Conservation (phyloP, 169 alveolate genomes). For the Plasmodium coatneyi region DNA sequence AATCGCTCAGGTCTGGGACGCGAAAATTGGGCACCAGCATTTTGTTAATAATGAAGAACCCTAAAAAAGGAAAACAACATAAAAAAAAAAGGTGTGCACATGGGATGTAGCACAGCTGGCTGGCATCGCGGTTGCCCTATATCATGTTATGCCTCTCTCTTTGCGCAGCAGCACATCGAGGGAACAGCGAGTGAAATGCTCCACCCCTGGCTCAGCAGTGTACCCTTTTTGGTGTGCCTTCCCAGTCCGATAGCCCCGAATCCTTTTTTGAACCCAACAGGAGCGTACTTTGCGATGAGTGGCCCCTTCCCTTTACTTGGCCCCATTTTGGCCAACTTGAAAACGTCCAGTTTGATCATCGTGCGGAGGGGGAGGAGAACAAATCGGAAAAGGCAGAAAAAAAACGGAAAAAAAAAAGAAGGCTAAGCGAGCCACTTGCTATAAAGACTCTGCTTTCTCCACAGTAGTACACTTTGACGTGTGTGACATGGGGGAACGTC, state of each 20-base stretch:
- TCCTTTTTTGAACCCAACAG: constrained; percentile 90
- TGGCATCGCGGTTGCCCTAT: not conserved
- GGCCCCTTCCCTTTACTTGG: constrained; percentile 92
- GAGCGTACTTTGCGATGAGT: constrained; percentile 87
- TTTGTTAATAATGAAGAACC: constrained; percentile 87
- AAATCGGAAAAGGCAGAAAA: not conserved
- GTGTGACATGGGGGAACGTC: not conserved
- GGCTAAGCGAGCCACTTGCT: not conserved
- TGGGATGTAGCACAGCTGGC: not conserved
- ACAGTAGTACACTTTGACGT: not conserved
- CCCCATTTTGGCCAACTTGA: constrained; percentile 81
- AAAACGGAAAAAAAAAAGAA: not conserved
- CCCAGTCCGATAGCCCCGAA: constrained; percentile 92
- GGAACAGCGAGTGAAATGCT: not conserved
- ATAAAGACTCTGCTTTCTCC: not conserved
- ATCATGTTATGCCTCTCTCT: not conserved
- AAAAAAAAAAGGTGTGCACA: not conserved
- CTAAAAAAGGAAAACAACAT: constrained; percentile 37
- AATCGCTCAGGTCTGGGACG: constrained; percentile 82
- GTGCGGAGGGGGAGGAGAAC: not conserved
- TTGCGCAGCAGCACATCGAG: not conserved
- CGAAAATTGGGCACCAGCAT: constrained; percentile 89
- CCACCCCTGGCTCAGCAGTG: not conserved
- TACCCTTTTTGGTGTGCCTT: constrained; percentile 89
- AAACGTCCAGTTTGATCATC: constrained; percentile 73